Conservation (phyloP, 2,329 filamentous ascomycete species). For the Alternaria alternata region DNA sequence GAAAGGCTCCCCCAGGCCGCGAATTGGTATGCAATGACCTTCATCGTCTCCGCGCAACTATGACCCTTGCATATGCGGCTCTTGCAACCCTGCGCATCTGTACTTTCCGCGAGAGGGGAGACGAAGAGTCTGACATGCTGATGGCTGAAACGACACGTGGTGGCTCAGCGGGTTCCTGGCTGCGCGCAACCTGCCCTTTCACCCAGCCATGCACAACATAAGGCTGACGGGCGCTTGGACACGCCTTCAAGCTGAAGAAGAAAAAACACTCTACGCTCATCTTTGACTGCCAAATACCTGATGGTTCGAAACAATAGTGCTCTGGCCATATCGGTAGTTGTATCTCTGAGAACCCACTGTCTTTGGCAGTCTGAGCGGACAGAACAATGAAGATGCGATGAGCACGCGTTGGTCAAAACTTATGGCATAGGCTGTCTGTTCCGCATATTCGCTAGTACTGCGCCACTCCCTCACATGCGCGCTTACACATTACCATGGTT, state of each 20-base stretch:
- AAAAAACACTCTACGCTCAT: not conserved
- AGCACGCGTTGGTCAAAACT: not conserved
- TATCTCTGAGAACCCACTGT: not conserved
- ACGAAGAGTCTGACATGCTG: not conserved
- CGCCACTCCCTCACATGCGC: not conserved
- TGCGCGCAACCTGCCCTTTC: not conserved
- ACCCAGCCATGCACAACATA: conserved; percentile 3
- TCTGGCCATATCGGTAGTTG: not conserved
- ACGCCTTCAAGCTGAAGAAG: not conserved
- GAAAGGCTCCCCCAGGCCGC: not conserved
- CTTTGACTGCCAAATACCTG: not conserved
- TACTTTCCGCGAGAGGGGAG: not conserved
- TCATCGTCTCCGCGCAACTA: not conserved
- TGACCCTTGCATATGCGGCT: not conserved
- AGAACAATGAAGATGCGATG: not conserved
- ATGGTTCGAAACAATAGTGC: not conserved
- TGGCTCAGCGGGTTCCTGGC: conserved; percentile 9
- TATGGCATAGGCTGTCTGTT: not conserved
- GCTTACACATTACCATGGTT: not conserved
- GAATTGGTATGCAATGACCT: not conserved
- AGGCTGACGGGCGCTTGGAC: not conserved
- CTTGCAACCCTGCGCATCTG: not conserved
- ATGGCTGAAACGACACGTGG: conserved; percentile 14
- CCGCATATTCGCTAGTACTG: not conserved
- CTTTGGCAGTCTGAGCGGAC: not conserved